These are phyloP conservation scores for Ulmus americana DNA, from an alignment of 331 rosid genomes.

Conservation along the genomic window DNA sequence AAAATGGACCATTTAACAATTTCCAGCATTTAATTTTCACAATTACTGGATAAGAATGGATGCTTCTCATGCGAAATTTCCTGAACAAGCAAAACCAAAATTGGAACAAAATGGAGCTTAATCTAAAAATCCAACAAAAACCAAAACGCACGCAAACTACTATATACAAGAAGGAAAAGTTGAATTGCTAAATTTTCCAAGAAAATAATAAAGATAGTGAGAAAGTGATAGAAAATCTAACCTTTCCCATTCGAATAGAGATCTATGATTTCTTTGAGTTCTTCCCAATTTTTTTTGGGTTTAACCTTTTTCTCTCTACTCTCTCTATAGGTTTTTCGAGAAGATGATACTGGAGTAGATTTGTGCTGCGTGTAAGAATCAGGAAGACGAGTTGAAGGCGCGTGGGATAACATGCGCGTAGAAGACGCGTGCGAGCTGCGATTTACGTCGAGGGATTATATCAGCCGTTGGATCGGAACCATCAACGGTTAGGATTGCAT, in stretches of 20 bases:
- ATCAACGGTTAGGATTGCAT: too few species aligned
- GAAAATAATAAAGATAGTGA: neutral
- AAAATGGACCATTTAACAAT: too few species aligned
- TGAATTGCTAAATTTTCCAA: neutral
- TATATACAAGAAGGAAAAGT: neutral
- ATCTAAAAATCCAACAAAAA: neutral
- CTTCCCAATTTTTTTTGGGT: neutral
- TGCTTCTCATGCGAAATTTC: too few species aligned
- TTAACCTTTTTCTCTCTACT: neutral
- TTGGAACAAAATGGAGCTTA: neutral
- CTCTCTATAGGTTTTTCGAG: neutral
- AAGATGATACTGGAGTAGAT: neutral
- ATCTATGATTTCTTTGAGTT: neutral
- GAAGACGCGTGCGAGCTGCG: too few species aligned
- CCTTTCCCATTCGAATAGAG: constrained; percentile 3
- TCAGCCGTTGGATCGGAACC: too few species aligned
- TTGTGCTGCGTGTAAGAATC: neutral
- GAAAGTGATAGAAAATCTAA: neutral
- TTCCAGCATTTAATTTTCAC: too few species aligned
- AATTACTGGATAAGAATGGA: too few species aligned
- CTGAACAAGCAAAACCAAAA: neutral
- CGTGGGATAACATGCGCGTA: too few species aligned
- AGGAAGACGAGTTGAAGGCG: too few species aligned
- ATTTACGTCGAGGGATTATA: too few species aligned
- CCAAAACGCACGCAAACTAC: neutral